Percentiles rank a stretch among this genome's conserved stretches.
Evolutionary conservation across 2,329 filamentous ascomycete species (phyloP).

Genomic region (Plenodomus tracheiphilus): DNA sequence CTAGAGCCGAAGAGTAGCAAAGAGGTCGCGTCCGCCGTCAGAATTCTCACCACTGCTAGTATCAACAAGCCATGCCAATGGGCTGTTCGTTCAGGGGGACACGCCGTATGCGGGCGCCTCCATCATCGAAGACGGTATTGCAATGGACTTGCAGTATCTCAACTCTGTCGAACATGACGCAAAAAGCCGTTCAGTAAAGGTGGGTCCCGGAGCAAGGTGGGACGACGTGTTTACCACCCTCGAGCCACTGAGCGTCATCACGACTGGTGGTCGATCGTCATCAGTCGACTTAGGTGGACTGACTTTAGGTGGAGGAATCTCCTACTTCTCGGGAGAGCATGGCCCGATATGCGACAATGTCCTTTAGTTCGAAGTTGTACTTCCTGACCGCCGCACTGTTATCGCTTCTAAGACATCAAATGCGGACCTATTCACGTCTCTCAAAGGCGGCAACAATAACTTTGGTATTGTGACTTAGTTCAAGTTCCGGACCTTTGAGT

Average conservation of each 20-base stretch:
- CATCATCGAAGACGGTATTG: conserved; percentile 34
- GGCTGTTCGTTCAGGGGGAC: conserved; percentile 30
- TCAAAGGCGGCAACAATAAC: conserved; percentile 41
- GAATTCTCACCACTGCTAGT: conserved; percentile 10
- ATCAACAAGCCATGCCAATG: conserved; percentile 17
- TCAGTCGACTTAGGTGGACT: conserved; percentile 32
- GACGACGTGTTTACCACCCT: conserved; percentile 28
- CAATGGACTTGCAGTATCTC: conserved; percentile 28
- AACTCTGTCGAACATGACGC: conserved; percentile 20
- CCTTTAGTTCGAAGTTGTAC: conserved; percentile 38
- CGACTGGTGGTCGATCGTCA: conserved; percentile 28
- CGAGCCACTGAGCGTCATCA: conserved; percentile 24
- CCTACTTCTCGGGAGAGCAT: conserved; percentile 30
- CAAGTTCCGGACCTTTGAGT: conserved; percentile 26
- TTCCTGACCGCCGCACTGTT: conserved; percentile 34
- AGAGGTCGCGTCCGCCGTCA: conserved; percentile 23
- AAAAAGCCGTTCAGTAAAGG: conserved; percentile 15
- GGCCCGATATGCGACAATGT: conserved; percentile 39
- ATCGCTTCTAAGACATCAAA: conserved; percentile 22
- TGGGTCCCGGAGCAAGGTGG: conserved; percentile 33
- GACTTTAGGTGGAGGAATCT: conserved; percentile 33
- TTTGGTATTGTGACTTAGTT: conserved; percentile 42
- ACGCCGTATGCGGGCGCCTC: conserved; percentile 29
- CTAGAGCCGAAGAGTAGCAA: conserved; percentile 21
- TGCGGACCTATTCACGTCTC: conserved; percentile 33